Evolutionary conservation across 768 basidiomycete species (phyloP), one percentile per base, ranked within the genome.

Genomic region (Saitozyma sp.): DNA sequence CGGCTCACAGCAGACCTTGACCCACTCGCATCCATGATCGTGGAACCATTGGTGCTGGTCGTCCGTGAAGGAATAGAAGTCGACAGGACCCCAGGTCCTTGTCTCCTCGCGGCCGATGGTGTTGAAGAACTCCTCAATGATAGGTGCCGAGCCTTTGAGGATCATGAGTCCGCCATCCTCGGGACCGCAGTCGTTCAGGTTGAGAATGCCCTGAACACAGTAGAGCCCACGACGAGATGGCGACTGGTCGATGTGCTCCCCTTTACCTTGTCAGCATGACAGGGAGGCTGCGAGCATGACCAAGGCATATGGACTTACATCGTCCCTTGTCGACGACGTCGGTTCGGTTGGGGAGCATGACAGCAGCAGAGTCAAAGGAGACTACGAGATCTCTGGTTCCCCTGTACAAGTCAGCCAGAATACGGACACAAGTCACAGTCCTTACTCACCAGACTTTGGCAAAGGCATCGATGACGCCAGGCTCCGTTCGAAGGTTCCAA

Each of bases 101-200:
- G 73, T 69, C 14, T 58, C 74, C 2, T n/a, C 38, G 19, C 38
- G 54, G 29, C 42, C 20, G 54, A 54, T 38, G 11, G 54, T 39
- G 17, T 40, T 40, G 11, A 54, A 40, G 66, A 73, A 75, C 59
- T 79, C 63, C 56, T 71, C 66, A 60, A 76, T 74, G 11, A 78
- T 58, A 11, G 63, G 61, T 38, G 70, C 66, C 13, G 73, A 74
- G 10, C 77, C 77, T 41, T 73, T 63, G 61, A 81, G 77, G 8
- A 73, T 62, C 40, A 68, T 39, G 3, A 75, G 57, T 6, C 73
- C 73, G 17, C 73, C 73, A 45, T 75, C 73, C 7, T 73, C 46
- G n/a, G 62, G 62, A n/a, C 71, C 73, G 54, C 61, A 61, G n/a
- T 56, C 55, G 55, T 56, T 42, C 8, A 70, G 61, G 52, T 70